Evolutionary conservation across 2,329 filamentous ascomycete species (phyloP).

Genomic region (Volutella citrinella): DNA sequence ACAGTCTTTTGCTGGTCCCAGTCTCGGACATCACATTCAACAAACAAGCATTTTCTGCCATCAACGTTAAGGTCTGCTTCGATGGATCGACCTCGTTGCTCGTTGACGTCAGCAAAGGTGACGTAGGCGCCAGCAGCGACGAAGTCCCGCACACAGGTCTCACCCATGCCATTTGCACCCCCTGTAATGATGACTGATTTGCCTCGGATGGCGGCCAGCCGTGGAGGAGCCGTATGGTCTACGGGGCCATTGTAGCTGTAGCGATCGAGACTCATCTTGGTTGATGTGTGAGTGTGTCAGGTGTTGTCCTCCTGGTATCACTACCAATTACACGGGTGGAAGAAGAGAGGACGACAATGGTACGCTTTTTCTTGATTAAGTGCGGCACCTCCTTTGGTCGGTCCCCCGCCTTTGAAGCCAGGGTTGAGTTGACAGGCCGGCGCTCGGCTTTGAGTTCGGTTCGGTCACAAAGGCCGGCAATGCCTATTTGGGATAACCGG

Average conservation of each 20-base stretch:
- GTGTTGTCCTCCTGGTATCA: too few relatives aligned
- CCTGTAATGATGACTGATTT: conserved; percentile 48
- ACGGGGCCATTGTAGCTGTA: conserved; percentile 18
- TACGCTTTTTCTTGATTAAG: too few relatives aligned
- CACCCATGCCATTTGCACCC: conserved; percentile 42
- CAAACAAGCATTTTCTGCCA: conserved; percentile 26
- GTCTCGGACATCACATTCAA: conserved; percentile 39
- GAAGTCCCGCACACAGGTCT: conserved; percentile 33
- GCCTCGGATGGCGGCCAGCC: conserved; percentile 26
- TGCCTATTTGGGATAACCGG: not conserved
- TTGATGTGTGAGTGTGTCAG: not conserved
- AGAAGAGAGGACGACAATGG: too few relatives aligned
- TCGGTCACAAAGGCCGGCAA: too few relatives aligned
- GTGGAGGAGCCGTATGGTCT: conserved; percentile 10
- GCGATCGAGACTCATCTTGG: conserved; percentile 10
- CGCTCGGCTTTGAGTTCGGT: too few relatives aligned
- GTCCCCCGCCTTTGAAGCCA: too few relatives aligned
- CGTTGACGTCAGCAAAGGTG: conserved; percentile 38
- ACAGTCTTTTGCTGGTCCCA: conserved; percentile 41
- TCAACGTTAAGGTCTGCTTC: conserved; percentile 30
- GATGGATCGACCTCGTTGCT: conserved; percentile 28
- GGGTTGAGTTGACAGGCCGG: too few relatives aligned
- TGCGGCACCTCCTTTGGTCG: too few relatives aligned
- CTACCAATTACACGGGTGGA: too few relatives aligned
- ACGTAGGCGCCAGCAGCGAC: conserved; percentile 37